Conservation (phyloP, 2,329 filamentous ascomycete species). For the Metarhizium brunneum region DNA sequence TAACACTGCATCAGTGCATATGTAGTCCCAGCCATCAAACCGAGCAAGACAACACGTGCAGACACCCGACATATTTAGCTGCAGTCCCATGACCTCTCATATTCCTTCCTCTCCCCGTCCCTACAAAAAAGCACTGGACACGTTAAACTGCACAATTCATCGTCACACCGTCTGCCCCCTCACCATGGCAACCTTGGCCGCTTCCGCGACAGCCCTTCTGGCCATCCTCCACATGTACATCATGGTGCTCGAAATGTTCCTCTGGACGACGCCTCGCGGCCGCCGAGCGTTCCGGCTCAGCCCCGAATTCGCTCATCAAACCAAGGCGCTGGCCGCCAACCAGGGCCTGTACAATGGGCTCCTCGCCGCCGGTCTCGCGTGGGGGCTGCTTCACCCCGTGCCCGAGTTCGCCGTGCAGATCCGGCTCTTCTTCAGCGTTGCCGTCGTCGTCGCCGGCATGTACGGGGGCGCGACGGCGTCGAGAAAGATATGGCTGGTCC, state of each 20-base stretch:
- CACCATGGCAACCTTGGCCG: slow-evolving; percentile 14
- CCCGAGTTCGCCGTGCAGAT: slow-evolving; percentile 32
- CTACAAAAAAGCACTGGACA: too few species aligned
- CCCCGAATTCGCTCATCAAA: slow-evolving; percentile 35
- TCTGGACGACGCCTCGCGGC: slow-evolving; percentile 38
- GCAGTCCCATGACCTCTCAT: too few species aligned
- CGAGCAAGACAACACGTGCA: too few species aligned
- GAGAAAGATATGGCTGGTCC: slow-evolving; percentile 32
- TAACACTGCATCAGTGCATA: too few species aligned
- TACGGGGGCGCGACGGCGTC: slow-evolving; percentile 34
- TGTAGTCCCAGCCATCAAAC: too few species aligned
- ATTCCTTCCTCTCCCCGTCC: too few species aligned
- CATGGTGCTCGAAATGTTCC: slow-evolving; percentile 37
- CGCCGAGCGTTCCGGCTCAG: slow-evolving; percentile 34
- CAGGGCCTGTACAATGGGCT: slow-evolving; percentile 46
- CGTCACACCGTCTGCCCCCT: not conserved
- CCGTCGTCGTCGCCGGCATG: slow-evolving; percentile 33
- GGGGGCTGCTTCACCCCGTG: slow-evolving; percentile 37
- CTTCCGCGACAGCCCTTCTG: slow-evolving; percentile 27
- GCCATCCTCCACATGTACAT: slow-evolving; percentile 38
- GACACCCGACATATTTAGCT: too few species aligned
- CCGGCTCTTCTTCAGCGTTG: slow-evolving; percentile 37
- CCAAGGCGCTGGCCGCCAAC: slow-evolving; percentile 36
- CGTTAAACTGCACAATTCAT: too few species aligned
- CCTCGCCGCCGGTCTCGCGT: slow-evolving; percentile 37